Evolutionary conservation across 2,329 filamentous ascomycete species (phyloP), one percentile per base, ranked within the genome.

Genomic region (Ceratocystis huliohia): DNA sequence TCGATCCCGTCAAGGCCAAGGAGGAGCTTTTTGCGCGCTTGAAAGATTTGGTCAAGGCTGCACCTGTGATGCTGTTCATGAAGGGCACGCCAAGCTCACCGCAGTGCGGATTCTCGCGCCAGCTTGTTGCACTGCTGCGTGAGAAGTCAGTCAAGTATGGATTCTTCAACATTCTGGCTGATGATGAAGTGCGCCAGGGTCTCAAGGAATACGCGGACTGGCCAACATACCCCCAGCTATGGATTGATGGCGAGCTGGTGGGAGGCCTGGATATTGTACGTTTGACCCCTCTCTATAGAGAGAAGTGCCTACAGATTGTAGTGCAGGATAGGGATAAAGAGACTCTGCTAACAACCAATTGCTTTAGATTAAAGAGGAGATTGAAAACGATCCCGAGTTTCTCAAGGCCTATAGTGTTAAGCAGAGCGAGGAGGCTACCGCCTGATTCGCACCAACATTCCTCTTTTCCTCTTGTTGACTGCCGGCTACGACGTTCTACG

Each of bases 151-250:
- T 99, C 68, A 91, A 96, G 75, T 99, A 97, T 75, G 94, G 94
- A 22, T 99, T 99, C 81, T 99, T 99, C 81, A 97, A 99, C 75
- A 99, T 99, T 70, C 78, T 99, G 72, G 94, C 94, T 69, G 94
- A 99, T 74, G 93, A 99, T 73, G 93, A 97, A 76, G 94, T 99
- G 61, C 84, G 94, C 69, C 93, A 97, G 78, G 94, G 94, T 0
- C 78, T 99, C 73, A 99, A 99, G 82, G 90, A 94, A 77, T 97
- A 86, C 75, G 91, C 91, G n/a, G 94, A 97, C 69, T 99, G 94
- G 94, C 94, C 94, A 8, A 99, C 94, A 0, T 99, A 91, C 77
- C 94, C 94, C 22, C 94, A 99, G 76, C 79, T 99, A 69, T 99
- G 93, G 86, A 85, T 96, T 13, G 84, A 87, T 68, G 93, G 94